Evolutionary conservation across 768 basidiomycete genomes (phyloP), one percentile per base, ranked within the genome.

Genomic region (Filobasidium wieringae): DNA sequence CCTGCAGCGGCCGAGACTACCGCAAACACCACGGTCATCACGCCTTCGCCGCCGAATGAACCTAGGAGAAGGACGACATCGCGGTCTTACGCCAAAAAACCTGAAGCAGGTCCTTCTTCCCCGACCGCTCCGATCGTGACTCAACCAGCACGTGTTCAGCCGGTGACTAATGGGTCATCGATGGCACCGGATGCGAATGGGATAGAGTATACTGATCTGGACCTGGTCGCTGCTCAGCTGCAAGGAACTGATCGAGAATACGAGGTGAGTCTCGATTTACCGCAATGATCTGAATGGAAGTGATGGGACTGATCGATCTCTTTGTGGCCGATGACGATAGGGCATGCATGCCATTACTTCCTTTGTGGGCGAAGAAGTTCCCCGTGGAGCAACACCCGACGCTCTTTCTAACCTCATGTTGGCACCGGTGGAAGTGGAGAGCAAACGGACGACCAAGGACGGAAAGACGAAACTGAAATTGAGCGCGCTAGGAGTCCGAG

Each of bases 391-490:
- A 19, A 19, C 57, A 37, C 66, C 60, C 12, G 62, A 63, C 45
- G 57, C 66, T 34, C 53, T 70, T 47, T 27, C 53, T 7, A 71
- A 69, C 31, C 66, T 75, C 1, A 64, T 73, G 14, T 63, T 70
- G 7, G 73, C 64, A 1, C 59, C 62, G 1, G 69, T 87, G 65
- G 80, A 81, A 61, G 75, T 86, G 14, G 75, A 79, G 69, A 79
- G 83, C 22, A 77, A 80, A 53, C 79, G 86, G 24, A 77, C 78
- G 49, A 80, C 80, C 49, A 76, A 76, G 62, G 80, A 85, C 64
- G 85, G 86, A 5, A 82, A 82, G 40, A 77, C 82, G 54, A 87
- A 87, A 75, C 65, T 86, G 43, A 88, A 86, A 75, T 71, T 87
- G 50, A 76, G 78, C 7, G 68, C 87, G 51, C 73, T 85, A 19